A percentile compares a stretch with the other conserved stretches of the same genome.
phyloP scores from a whole-genome alignment of 148 eudicot genomes.

The Rhododendron ferrugineum region DNA sequence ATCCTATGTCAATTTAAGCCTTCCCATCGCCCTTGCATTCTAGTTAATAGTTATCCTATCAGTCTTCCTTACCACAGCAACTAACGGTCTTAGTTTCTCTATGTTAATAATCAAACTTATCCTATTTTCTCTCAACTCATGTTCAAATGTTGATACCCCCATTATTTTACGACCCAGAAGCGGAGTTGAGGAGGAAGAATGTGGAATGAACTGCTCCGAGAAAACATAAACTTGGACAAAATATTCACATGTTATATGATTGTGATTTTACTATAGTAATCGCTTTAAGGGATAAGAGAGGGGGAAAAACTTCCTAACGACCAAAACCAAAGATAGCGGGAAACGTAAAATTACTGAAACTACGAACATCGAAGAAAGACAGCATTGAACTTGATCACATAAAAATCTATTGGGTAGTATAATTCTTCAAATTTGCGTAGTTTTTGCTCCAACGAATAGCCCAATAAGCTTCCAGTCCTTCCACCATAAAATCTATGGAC shows the following conservation, averaged over 20 bases:
- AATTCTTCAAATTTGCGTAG: neutral
- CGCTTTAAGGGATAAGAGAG: neutral
- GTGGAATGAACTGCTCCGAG: neutral
- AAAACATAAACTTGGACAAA: neutral
- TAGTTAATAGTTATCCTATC: neutral
- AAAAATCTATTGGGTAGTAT: neutral
- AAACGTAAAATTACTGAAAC: neutral
- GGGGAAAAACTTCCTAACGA: neutral
- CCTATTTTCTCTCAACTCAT: neutral
- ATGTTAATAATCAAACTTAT: neutral
- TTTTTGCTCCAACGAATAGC: neutral
- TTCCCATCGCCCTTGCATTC: neutral
- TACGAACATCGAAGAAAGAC: neutral
- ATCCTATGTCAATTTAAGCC: neutral
- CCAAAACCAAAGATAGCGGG: neutral
- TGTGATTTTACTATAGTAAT: neutral
- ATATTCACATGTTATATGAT: neutral
- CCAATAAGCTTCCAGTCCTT: slow-evolving; percentile 1
- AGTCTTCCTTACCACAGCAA: neutral
- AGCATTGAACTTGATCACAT: neutral
- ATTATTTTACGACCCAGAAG: neutral
- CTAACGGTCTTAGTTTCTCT: neutral
- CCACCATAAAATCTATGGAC: neutral
- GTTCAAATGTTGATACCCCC: neutral
- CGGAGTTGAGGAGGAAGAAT: neutral